phyloP scores from a whole-genome alignment of 2,329 filamentous ascomycete genomes.

The Chrysosporium queenslandicum region DNA sequence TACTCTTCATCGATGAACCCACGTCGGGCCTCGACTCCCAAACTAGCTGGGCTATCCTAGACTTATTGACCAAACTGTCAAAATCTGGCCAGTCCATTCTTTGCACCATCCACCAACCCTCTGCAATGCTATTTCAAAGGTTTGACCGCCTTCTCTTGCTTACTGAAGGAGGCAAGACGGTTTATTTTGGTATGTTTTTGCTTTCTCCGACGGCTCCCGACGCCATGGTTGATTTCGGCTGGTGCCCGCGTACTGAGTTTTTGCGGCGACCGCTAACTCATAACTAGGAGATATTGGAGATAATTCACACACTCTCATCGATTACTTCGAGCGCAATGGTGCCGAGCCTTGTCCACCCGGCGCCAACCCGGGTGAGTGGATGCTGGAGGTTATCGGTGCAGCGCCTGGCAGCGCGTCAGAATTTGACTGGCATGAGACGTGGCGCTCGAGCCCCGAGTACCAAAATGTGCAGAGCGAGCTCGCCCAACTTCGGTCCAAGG shows the following conservation, averaged over 20 bases:
- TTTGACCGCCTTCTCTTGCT: slow-evolving; percentile 59
- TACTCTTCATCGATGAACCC: slow-evolving; percentile 89
- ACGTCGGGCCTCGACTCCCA: slow-evolving; percentile 55
- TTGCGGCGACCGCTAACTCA: no score
- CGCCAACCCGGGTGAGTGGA: slow-evolving; percentile 67
- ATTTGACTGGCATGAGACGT: slow-evolving; percentile 47
- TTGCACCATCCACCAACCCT: slow-evolving; percentile 96
- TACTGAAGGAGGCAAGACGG: slow-evolving; percentile 53
- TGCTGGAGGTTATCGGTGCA: slow-evolving; percentile 52
- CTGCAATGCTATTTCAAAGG: slow-evolving; percentile 84
- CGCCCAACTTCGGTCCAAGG: slow-evolving; percentile 39
- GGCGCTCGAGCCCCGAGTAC: slow-evolving; percentile 48
- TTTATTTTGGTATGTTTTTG: slow-evolving; percentile 53
- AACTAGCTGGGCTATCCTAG: slow-evolving; percentile 84
- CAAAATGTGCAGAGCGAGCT: slow-evolving; percentile 36
- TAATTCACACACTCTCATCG: slow-evolving; percentile 47
- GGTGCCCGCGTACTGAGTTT: no score
- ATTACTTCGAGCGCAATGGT: slow-evolving; percentile 57
- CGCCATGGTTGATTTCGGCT: no score
- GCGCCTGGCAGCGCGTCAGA: slow-evolving; percentile 54
- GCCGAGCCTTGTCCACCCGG: slow-evolving; percentile 48
- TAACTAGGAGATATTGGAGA: slow-evolving; percentile 41
- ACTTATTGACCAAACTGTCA: slow-evolving; percentile 78
- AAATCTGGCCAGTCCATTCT: slow-evolving; percentile 87
- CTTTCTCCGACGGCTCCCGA: no score